A percentile compares a stretch with the other conserved stretches of the same genome.
Evolutionary conservation across 202 grass and related monocot genomes (phyloP).

Genomic region (Elaeis oleifera): DNA sequence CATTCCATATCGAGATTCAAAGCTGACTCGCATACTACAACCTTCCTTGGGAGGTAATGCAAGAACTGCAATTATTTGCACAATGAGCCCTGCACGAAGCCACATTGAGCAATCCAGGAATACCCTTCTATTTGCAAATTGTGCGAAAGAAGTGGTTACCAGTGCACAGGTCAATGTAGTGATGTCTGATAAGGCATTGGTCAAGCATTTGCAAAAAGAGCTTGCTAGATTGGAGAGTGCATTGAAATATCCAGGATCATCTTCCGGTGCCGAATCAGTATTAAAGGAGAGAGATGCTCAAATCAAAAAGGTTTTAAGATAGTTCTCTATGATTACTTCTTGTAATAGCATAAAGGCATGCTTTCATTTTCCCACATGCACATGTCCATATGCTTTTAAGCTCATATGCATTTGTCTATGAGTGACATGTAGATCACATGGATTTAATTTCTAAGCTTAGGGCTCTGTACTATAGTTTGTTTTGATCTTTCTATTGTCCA

Average conservation of each 20-base stretch:
- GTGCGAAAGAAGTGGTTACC: slow-evolving; percentile 88
- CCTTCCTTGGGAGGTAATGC: slow-evolving; percentile 87
- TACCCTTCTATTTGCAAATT: slow-evolving; percentile 78
- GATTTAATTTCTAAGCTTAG: too few relatives aligned
- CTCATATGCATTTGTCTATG: too few relatives aligned
- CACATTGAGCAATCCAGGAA: slow-evolving; percentile 94
- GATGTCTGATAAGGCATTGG: slow-evolving; percentile 92
- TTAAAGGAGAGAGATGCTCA: slow-evolving; percentile 72
- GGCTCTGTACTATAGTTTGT: too few relatives aligned
- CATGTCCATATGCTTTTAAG: too few relatives aligned
- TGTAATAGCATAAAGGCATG: too few relatives aligned
- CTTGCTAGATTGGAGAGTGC: slow-evolving; percentile 84
- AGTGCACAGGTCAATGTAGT: slow-evolving; percentile 93
- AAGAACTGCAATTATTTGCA: slow-evolving; percentile 95
- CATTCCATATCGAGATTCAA: slow-evolving; percentile 94
- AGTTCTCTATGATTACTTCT: slow-evolving; percentile 3
- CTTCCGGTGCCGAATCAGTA: slow-evolving; percentile 51
- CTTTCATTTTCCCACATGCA: too few relatives aligned
- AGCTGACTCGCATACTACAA: slow-evolving; percentile 92
- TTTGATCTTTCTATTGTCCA: too few relatives aligned
- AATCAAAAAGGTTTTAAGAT: slow-evolving; percentile 56
- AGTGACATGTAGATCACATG: too few relatives aligned
- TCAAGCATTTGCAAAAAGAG: slow-evolving; percentile 84
- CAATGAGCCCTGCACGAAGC: slow-evolving; percentile 74
- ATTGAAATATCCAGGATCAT: slow-evolving; percentile 51